These are phyloP conservation scores for Mycena venus DNA, from an alignment of 768 basidiomycete species.

Conservation along the genomic window DNA sequence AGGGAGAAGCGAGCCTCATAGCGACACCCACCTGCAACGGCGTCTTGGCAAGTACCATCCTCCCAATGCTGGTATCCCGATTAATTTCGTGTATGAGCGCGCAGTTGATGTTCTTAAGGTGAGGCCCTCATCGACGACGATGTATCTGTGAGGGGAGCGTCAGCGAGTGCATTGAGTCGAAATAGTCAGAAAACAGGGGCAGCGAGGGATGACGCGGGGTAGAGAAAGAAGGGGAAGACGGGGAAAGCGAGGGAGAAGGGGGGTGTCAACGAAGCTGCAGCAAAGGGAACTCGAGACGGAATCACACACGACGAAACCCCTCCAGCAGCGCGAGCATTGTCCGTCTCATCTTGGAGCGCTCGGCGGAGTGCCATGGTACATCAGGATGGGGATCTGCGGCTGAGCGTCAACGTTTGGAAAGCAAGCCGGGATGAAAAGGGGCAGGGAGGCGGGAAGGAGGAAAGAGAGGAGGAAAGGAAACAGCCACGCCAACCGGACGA, in stretches of 20 bases:
- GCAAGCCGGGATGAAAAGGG: too few relatives aligned
- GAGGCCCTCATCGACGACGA: constrained; percentile 96
- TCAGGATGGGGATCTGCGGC: constrained; percentile 91
- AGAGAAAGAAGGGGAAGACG: too few relatives aligned
- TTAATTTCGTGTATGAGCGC: constrained; percentile 93
- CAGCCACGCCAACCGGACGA: too few relatives aligned
- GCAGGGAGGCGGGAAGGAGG: too few relatives aligned
- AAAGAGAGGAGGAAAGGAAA: neutral
- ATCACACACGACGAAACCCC: neutral
- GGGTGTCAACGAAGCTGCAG: too few relatives aligned
- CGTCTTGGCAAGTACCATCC: too few relatives aligned
- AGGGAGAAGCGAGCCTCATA: neutral
- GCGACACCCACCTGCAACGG: too few relatives aligned
- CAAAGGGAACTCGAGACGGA: neutral
- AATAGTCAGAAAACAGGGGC: too few relatives aligned
- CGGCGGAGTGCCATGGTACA: constrained; percentile 89
- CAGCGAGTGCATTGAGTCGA: neutral
- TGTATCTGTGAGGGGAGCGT: constrained; percentile 76
- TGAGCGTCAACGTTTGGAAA: too few relatives aligned
- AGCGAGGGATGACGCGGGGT: too few relatives aligned
- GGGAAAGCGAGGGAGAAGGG: too few relatives aligned
- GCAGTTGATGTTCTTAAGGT: constrained; percentile 95
- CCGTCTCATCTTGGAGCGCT: constrained; percentile 83
- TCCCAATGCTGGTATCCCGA: constrained; percentile 83
- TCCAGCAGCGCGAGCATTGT: constrained; percentile 62